Evolutionary conservation across 306 rosid genomes (phyloP), one percentile per base, ranked within the genome.

Genomic region (Fagus sylvatica): DNA sequence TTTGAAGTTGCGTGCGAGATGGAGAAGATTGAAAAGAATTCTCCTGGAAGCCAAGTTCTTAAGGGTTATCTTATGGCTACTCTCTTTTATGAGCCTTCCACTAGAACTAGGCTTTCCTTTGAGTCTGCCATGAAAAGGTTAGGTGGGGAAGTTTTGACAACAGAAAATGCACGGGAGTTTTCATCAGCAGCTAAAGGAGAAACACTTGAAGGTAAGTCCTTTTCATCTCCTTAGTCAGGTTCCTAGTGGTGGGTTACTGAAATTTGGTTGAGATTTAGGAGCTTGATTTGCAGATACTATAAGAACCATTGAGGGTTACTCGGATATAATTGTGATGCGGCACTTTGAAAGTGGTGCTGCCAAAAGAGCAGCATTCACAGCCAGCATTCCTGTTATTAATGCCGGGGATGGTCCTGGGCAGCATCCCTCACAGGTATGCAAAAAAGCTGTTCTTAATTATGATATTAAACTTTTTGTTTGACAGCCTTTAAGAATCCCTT

Each of bases 371-470:
- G 97, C 98, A 19, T 85, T 85, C 59, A 87, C 88, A 17, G 93
- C 96, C 53, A 74, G 78, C 74, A 86, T 94, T 86, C 97, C 98
- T n/a, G 41, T 94, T 41, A 90, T 94, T 48, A 94, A 94, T 81
- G 98, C 98, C 2, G 98, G 97, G 73, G 98, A 94, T 77, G 98
- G 97, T 85, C 97, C 97, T 79, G 98, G 98, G 53, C 97, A 94
- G 49, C 96, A 91, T 80, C 98, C 97, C 28, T 87, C 96, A 51
- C 98, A 91, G 91, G 98, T 91, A 76, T 74, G 78, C 15, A 6
- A 7, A 65, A 43, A 13, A 12, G n/a, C 57, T 43, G 32, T 69
- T n/a, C 33, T 4, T 69, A 19, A n/a, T 49, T 34, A 33, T 0
- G 43, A 65, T 65, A 37, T 7, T 64, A 11, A 16, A 17, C 39